phyloP scores from a whole-genome alignment of 257 asterid species.

The Ilex aquifolium region DNA sequence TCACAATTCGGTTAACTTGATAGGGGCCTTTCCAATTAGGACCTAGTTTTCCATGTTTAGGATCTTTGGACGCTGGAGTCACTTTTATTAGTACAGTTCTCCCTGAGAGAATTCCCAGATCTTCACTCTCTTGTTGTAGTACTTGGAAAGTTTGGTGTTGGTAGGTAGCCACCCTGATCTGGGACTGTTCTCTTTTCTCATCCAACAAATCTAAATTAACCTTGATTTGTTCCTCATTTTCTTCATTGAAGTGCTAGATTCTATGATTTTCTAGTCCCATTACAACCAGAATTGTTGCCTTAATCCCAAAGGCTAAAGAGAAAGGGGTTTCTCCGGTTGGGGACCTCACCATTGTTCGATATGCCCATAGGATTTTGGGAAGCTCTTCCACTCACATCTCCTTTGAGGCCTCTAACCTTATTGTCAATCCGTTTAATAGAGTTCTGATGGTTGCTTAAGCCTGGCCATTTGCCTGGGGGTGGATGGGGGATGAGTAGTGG shows the following conservation, averaged over 20 bases:
- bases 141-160: neutral
- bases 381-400: neutral
- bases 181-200: neutral
- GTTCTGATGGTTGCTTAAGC: neutral
- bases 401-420: neutral
- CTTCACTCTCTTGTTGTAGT: neutral
- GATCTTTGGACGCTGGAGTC: neutral
- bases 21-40: too few species aligned
- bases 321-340: neutral
- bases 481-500: neutral
- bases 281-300: neutral
- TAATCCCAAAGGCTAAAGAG: neutral
- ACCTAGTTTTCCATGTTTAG: too few species aligned
- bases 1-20: too few species aligned
- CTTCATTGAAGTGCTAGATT: neutral
- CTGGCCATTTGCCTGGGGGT: neutral
- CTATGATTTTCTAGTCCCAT: too few species aligned
- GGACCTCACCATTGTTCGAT: neutral
- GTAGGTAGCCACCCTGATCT: neutral
- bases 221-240: neutral
- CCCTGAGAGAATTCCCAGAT: neutral
- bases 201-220: neutral
- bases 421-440: too few species aligned
- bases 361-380: too few species aligned
- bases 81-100: neutral